Conservation (phyloP, 805 yeast species). For the Saccharomycopsis sp. region DNA sequence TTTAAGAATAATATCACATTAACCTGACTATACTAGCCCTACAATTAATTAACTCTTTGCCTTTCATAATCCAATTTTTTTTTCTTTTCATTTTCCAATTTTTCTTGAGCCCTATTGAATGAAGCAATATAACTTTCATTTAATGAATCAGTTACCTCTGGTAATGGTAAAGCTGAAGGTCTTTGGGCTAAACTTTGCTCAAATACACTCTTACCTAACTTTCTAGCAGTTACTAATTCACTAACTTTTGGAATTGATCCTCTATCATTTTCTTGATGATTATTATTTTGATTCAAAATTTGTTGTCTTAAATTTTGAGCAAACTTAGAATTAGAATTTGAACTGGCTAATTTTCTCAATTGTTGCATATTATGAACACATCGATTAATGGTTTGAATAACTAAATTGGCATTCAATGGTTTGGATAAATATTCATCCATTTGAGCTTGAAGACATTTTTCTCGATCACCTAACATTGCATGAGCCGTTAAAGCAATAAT, state of each 20-base stretch:
- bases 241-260: constrained; percentile 13
- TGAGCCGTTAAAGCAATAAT: constrained; percentile 87
- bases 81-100: constrained; percentile 5
- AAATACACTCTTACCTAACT: constrained; percentile 14
- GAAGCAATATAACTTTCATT: constrained; percentile 15
- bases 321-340: constrained; percentile 9
- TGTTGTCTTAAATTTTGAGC: constrained; percentile 11
- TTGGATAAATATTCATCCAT: constrained; percentile 89
- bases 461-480: constrained; percentile 91
- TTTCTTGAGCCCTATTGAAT: constrained; percentile 14
- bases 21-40: no score
- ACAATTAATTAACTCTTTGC: no score
- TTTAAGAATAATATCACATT: no score
- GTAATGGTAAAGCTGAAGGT: constrained; percentile 16
- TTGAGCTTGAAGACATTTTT: constrained; percentile 74
- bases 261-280: constrained; percentile 1
- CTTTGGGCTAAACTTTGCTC: constrained; percentile 15
- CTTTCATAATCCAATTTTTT: not conserved
- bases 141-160: constrained; percentile 9
- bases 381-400: constrained; percentile 77
- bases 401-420: constrained; percentile 73
- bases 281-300: constrained; percentile 10
- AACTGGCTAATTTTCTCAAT: constrained; percentile 11
- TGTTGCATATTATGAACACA: constrained; percentile 50
- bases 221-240: constrained; percentile 15